A percentile compares a stretch with the other conserved stretches of the same genome.
Evolutionary conservation across 2,329 filamentous ascomycete genomes (phyloP).

Genomic region (Paracoccidioides lutzii): DNA sequence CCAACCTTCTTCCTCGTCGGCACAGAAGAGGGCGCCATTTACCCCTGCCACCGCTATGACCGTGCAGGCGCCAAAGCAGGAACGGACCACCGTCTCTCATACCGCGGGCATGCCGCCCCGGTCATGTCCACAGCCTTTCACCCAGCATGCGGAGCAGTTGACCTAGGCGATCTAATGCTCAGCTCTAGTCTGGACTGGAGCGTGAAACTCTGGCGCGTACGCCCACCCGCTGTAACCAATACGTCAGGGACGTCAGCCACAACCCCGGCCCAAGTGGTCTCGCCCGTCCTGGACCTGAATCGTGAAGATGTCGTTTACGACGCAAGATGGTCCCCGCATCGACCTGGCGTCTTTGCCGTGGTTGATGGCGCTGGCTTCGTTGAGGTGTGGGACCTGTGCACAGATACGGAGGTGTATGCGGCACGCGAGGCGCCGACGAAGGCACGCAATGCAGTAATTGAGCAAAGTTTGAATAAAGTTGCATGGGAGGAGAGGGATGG

Average conservation of each 20-base stretch:
- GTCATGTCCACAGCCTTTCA: slow-evolving; percentile 97
- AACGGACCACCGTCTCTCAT: slow-evolving; percentile 76
- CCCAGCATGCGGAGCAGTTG: slow-evolving; percentile 78
- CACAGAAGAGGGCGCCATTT: slow-evolving; percentile 91
- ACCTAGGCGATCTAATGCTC: slow-evolving; percentile 85
- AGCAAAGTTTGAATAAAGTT: slow-evolving; percentile 82
- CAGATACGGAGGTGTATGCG: slow-evolving; percentile 84
- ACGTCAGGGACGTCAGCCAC: slow-evolving; percentile 22
- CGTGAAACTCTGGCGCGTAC: slow-evolving; percentile 91
- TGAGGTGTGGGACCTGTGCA: slow-evolving; percentile 88
- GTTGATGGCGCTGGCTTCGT: slow-evolving; percentile 87
- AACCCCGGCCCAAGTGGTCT: slow-evolving; percentile 39
- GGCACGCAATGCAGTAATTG: slow-evolving; percentile 52
- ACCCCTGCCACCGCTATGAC: slow-evolving; percentile 93
- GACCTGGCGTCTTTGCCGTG: slow-evolving; percentile 85
- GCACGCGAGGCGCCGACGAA: slow-evolving; percentile 61
- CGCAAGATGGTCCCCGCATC: slow-evolving; percentile 85
- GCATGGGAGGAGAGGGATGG: slow-evolving; percentile 90
- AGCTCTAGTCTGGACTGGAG: slow-evolving; percentile 94
- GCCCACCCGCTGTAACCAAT: slow-evolving; percentile 35
- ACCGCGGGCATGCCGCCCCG: slow-evolving; percentile 80
- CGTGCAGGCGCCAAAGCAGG: slow-evolving; percentile 93
- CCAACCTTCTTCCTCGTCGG: slow-evolving; percentile 96
- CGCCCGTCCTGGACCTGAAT: slow-evolving; percentile 75
- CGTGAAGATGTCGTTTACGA: slow-evolving; percentile 97